Conservation (phyloP, 495 filamentous ascomycete genomes). For the Penicillium herquei region DNA sequence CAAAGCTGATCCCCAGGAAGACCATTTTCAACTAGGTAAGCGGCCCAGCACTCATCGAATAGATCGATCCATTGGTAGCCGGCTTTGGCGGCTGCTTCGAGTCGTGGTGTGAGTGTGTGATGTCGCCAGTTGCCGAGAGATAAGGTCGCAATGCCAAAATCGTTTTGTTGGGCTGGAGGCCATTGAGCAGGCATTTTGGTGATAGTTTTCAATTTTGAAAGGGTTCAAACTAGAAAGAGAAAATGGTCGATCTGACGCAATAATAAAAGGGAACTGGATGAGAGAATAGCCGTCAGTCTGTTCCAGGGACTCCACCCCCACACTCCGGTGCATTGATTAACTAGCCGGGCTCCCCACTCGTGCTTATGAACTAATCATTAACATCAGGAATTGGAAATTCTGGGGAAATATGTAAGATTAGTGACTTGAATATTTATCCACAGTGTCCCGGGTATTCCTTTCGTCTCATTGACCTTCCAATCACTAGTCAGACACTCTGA, state of each 20-base stretch:
- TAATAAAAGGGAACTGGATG: constrained; percentile 11
- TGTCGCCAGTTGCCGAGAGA: constrained; percentile 32
- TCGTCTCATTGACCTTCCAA: too few relatives aligned
- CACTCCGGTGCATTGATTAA: constrained; percentile 10
- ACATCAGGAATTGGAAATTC: too few relatives aligned
- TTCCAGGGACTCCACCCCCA: constrained; percentile 4
- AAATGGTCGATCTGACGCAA: neutral
- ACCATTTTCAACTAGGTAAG: constrained; percentile 28
- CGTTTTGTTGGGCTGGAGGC: constrained; percentile 16
- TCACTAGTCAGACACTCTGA: too few relatives aligned
- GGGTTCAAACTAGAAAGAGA: neutral
- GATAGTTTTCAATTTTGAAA: neutral
- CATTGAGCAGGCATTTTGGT: constrained; percentile 14
- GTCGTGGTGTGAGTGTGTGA: constrained; percentile 26
- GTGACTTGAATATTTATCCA: too few relatives aligned
- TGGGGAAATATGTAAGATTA: too few relatives aligned
- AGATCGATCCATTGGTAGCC: constrained; percentile 36
- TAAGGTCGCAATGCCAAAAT: constrained; percentile 31
- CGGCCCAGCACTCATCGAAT: constrained; percentile 40
- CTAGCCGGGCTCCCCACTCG: neutral
- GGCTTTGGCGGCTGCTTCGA: constrained; percentile 29
- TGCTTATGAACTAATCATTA: neutral
- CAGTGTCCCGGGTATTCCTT: too few relatives aligned
- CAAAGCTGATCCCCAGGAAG: constrained; percentile 25
- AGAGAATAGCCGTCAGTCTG: constrained; percentile 13